phyloP scores from a whole-genome alignment of 495 filamentous ascomycete genomes.

The Barbatosphaeria neglecta region DNA sequence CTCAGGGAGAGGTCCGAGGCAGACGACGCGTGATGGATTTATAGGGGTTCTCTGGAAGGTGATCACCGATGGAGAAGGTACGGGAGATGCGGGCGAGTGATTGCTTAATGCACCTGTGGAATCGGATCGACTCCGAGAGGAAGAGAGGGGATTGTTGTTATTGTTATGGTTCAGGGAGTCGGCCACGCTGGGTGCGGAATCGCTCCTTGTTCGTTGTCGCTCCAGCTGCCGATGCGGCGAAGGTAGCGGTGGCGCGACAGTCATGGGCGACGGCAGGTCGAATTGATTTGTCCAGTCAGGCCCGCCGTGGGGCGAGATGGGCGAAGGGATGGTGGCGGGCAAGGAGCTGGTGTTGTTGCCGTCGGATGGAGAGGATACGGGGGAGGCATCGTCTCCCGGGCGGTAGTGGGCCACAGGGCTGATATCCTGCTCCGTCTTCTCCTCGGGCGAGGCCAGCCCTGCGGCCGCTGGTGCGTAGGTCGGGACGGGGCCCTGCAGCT shows the following conservation, averaged over 20 bases:
- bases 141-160: conserved; percentile 17
- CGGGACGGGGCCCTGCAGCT: conserved; percentile 27
- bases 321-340: conserved; percentile 30
- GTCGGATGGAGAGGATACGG: conserved; percentile 28
- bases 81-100: conserved; percentile 13
- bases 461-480: conserved; percentile 23
- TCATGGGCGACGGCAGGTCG: conserved; percentile 29
- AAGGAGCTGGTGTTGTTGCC: conserved; percentile 23
- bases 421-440: conserved; percentile 26
- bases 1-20: conserved; percentile 37
- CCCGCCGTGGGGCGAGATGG: conserved; percentile 22
- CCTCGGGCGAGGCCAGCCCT: conserved; percentile 7
- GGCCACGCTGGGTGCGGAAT: conserved; percentile 15
- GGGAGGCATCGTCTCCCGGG: conserved; percentile 24
- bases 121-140: conserved; percentile 21
- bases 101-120: conserved; percentile 18
- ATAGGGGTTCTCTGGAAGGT: conserved; percentile 35
- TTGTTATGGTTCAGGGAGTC: conserved; percentile 13
- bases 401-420: conserved; percentile 26
- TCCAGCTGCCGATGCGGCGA: conserved; percentile 7
- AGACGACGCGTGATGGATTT: conserved; percentile 37
- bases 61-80: conserved; percentile 20
- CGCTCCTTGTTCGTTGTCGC: neutral
- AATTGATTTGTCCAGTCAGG: conserved; percentile 27
- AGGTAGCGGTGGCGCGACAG: conserved; percentile 16